Conservation (phyloP, 2,329 filamentous ascomycete genomes). For the Capronia americana region DNA sequence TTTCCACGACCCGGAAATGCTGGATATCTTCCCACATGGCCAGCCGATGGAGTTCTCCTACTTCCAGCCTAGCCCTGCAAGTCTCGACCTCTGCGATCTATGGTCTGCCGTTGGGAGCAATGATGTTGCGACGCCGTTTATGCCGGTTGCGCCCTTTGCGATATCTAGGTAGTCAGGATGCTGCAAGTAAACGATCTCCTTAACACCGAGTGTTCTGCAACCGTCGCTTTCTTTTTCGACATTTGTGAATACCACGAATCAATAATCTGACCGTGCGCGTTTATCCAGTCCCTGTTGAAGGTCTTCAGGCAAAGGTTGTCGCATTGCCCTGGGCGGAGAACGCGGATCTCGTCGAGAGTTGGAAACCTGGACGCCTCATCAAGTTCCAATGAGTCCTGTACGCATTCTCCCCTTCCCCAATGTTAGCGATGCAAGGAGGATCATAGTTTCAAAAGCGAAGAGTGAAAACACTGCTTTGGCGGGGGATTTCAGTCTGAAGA, state of each 20-base stretch:
- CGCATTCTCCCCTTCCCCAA: too few species aligned
- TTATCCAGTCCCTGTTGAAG: too few species aligned
- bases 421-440: too few species aligned
- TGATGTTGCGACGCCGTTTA: not conserved
- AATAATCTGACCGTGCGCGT: too few species aligned
- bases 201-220: too few species aligned
- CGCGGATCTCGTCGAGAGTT: too few species aligned
- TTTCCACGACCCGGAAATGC: slow-evolving; percentile 21
- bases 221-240: too few species aligned
- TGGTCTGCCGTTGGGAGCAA: not conserved
- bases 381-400: not conserved
- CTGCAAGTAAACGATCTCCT: not conserved
- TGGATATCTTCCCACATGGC: slow-evolving; percentile 19
- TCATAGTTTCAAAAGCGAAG: not conserved
- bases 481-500: not conserved
- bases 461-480: not conserved
- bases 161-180: not conserved
- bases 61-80: not conserved
- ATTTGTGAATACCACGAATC: too few species aligned
- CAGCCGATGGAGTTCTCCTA: slow-evolving; percentile 18
- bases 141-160: not conserved
- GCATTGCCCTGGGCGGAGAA: too few species aligned
- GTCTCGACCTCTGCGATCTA: slow-evolving; percentile 13
- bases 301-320: too few species aligned
- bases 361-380: too few species aligned